These are phyloP conservation scores for Kwoniella botswanensis DNA, from an alignment of 768 basidiomycete genomes.

Conservation along the genomic window DNA sequence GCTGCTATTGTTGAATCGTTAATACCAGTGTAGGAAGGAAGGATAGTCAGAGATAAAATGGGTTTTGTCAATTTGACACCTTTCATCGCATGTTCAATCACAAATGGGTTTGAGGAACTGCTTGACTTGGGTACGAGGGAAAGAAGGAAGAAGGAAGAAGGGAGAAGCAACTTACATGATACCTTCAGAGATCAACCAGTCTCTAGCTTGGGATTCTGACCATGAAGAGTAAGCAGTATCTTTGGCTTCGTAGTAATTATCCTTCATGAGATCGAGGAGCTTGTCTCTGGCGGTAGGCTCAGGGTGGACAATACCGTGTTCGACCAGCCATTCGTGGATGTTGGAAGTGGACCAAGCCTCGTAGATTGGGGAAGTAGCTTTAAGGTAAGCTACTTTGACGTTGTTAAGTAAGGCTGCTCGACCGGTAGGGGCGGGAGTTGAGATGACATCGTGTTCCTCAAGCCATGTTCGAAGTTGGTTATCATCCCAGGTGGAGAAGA, in stretches of 20 bases:
- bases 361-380: conserved; percentile 70
- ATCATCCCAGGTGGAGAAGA: conserved; percentile 90
- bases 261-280: conserved; percentile 71
- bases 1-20: conserved; percentile 34
- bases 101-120: background rate
- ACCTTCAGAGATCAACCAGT: conserved; percentile 58
- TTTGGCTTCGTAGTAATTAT: conserved; percentile 72
- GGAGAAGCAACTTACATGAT: conserved; percentile 46
- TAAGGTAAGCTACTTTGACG: conserved; percentile 72
- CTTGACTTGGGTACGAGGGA: conserved; percentile 1
- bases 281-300: conserved; percentile 66
- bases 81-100: background rate
- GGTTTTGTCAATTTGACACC: conserved; percentile 13
- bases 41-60: conserved; percentile 2
- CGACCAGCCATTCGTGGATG: conserved; percentile 81
- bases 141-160: background rate
- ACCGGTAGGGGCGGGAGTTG: conserved; percentile 68
- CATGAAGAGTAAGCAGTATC: conserved; percentile 57
- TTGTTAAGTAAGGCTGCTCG: conserved; percentile 71
- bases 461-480: conserved; percentile 72
- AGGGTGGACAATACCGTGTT: conserved; percentile 74
- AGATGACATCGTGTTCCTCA: conserved; percentile 73
- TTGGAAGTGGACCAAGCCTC: conserved; percentile 85
- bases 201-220: conserved; percentile 52
- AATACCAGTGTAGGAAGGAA: conserved; percentile 12